Percentiles rank a stretch among this genome's conserved stretches.
These are phyloP conservation scores for Tuber umbilicatum DNA, from an alignment of 495 filamentous ascomycete species.

Conservation along the genomic window DNA sequence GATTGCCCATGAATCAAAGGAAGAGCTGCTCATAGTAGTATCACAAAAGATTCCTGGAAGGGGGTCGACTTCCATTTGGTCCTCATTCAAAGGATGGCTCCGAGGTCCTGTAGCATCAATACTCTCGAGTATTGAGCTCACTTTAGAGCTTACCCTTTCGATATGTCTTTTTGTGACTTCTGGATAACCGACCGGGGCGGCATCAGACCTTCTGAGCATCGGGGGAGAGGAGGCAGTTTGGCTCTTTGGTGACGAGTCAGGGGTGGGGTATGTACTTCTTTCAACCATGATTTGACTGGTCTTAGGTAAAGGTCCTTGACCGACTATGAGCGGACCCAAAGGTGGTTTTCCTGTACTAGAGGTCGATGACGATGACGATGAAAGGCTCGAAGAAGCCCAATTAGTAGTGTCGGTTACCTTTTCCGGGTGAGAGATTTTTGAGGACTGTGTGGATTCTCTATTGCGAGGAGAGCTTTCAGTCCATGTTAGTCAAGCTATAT, in stretches of 20 bases:
- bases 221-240: conserved; percentile 4
- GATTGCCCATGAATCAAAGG: neutral
- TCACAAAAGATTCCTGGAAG: conserved; percentile 25
- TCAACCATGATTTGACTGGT: neutral
- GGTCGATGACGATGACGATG: neutral
- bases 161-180: conserved; percentile 17
- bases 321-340: neutral
- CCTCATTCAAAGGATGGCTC: neutral
- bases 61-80: conserved; percentile 17
- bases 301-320: neutral
- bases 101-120: conserved; percentile 6
- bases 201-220: conserved; percentile 13
- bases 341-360: neutral
- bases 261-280: conserved; percentile 22
- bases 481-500: neutral
- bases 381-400: neutral
- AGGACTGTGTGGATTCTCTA: neutral
- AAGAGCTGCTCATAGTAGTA: neutral
- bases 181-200: neutral
- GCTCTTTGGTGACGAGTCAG: conserved; percentile 21
- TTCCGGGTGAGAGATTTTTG: neutral
- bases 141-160: conserved; percentile 21
- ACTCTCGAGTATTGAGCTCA: conserved; percentile 20
- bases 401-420: neutral
- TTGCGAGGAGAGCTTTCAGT: neutral